These are phyloP conservation scores for Suillus variegatus DNA, from an alignment of 768 basidiomycete species.

Conservation along the genomic window DNA sequence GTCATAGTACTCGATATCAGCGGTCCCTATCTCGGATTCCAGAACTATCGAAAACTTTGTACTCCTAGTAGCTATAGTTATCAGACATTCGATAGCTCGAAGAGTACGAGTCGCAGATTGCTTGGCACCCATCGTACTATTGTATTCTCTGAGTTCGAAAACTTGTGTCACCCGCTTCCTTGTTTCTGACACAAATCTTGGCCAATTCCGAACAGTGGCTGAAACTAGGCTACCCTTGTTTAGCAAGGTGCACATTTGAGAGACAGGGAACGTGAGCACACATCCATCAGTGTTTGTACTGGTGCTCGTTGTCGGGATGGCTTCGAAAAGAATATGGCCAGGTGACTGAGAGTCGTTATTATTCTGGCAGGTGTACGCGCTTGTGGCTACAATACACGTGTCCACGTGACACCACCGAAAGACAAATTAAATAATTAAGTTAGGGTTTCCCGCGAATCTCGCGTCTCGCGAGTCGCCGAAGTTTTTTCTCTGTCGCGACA, in stretches of 20 bases:
- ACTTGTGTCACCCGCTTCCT: not conserved
- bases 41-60: no score
- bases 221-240: not conserved
- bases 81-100: not conserved
- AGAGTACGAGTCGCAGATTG: no score
- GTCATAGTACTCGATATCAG: no score
- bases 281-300: not conserved
- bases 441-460: constrained; percentile 6
- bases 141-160: not conserved
- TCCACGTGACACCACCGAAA: constrained; percentile 24
- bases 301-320: not conserved
- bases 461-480: constrained; percentile 1
- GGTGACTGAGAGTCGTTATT: not conserved
- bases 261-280: not conserved
- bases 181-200: not conserved
- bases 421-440: constrained; percentile 22
- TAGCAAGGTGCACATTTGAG: not conserved
- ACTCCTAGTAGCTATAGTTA: not conserved
- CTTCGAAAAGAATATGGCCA: not conserved
- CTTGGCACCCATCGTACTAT: not conserved
- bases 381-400: constrained; percentile 23
- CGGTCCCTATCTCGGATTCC: no score
- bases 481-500: constrained; percentile 5
- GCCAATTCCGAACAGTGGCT: not conserved
- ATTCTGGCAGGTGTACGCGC: constrained; percentile 14